Conservation (phyloP, 176 grass and related monocot species). For the Triticum dicoccoides region DNA sequence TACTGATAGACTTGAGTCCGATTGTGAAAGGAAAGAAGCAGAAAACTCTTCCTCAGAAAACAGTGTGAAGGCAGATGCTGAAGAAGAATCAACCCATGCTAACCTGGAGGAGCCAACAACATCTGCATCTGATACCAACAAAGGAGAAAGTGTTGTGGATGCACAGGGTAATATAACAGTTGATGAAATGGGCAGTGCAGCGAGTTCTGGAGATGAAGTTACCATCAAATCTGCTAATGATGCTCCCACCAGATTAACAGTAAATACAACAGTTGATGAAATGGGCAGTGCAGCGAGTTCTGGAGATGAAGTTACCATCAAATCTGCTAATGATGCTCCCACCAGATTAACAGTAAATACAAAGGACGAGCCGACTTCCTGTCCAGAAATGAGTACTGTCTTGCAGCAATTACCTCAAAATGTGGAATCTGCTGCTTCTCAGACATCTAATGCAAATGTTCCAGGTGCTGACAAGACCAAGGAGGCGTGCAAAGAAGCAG, state of each 20-base stretch:
- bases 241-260: neutral
- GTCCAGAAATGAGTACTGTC: slow-evolving; percentile 1
- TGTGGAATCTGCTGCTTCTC: neutral
- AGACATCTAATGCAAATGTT: slow-evolving; percentile 3
- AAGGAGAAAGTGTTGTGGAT: slow-evolving; percentile 13
- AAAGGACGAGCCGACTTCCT: slow-evolving; percentile 23
- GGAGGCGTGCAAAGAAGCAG: slow-evolving; percentile 9
- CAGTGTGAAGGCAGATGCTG: neutral
- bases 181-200: slow-evolving; percentile 7
- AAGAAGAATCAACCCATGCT: slow-evolving; percentile 18
- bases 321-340: slow-evolving; percentile 5
- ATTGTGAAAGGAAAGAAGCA: slow-evolving; percentile 30
- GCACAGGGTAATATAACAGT: neutral
- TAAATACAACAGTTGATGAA: neutral
- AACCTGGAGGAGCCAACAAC: slow-evolving; percentile 20
- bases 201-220: slow-evolving; percentile 27
- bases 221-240: neutral
- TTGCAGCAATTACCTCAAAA: slow-evolving; percentile 21
- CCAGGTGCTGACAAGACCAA: slow-evolving; percentile 6
- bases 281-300: neutral
- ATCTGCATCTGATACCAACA: slow-evolving; percentile 6
- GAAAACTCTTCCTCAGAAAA: slow-evolving; percentile 25
- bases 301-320: slow-evolving; percentile 20
- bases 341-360: neutral
- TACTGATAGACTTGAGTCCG: neutral